Base-by-base conservation (phyloP, 2,329 filamentous ascomycete species). In the Triangularia setosa region DNA sequence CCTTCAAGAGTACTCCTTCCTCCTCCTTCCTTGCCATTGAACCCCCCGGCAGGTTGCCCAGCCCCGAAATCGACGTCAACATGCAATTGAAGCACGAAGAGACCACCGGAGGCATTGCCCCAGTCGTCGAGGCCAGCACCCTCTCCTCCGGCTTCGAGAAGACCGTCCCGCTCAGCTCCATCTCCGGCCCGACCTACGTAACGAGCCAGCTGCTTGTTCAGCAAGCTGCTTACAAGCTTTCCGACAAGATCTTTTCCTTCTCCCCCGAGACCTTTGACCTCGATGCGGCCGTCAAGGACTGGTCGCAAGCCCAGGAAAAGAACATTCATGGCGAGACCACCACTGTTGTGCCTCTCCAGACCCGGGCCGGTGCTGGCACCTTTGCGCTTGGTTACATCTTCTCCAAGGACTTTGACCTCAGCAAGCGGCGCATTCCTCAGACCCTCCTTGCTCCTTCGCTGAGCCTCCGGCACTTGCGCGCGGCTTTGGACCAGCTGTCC, bases 341-440 rank as follows among this genome's bases (percentile, higher is more conserved):
- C 58, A 82, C 87, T 14, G 87, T 98, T 56, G 84, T 93, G 66
- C 80, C 90, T 24, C 87, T 97, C 73, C 90, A 99, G 81, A 96
- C 93, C 53, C 86, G 95, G 61, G 87, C 90, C 63, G 95, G 95
- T 65, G 95, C 95, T 61, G 95, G 94, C 63, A 88, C 91, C 69
- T 90, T 98, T 74, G 93, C 95, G 23, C 85, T 99, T 58, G 95
- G 95, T 64, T 99, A 99, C 80, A 91, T 98, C 76, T 99, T 98
- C 83, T 97, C 93, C 66, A 92, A 92, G 73, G 95, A 99, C 79
- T 97, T 97, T 73, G 93, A 98, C 76, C 79, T 97, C 73, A 87
- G 86, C 81, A 97, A 95, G 84, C 88, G 93, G 70, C 88, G 95
- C 75, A 88, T 97, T 64, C 94, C 95, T 2, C 95, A 99, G 83